Evolutionary conservation across 345 rosid species (phyloP).

Genomic region (Orychophragmus violaceus): DNA sequence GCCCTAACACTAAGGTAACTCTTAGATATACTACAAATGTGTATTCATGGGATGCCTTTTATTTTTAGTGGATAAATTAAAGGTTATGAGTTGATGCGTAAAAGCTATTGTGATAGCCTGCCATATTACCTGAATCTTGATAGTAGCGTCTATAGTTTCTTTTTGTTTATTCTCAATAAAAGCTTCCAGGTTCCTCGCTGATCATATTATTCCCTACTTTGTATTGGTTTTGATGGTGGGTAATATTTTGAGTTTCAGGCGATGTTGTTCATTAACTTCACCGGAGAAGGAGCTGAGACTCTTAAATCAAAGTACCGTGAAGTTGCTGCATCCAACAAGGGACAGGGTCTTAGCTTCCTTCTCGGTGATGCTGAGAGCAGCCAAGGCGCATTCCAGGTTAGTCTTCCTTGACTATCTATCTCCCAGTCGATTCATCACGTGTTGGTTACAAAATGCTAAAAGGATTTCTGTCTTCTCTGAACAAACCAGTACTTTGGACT

Average conservation of each 20-base stretch:
- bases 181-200: background rate
- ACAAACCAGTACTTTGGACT: constrained; percentile 81
- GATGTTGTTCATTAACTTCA: constrained; percentile 77
- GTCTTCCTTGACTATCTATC: constrained; percentile 13
- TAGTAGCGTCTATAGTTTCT: background rate
- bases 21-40: background rate
- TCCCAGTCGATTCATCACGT: background rate
- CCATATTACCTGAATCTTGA: background rate
- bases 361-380: constrained; percentile 82
- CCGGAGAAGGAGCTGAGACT: constrained; percentile 51
- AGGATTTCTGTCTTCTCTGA: background rate
- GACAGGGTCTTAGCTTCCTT: constrained; percentile 67
- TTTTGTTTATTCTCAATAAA: background rate
- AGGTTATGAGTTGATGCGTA: background rate
- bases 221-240: constrained; percentile 9
- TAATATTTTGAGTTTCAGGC: constrained; percentile 43
- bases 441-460: background rate
- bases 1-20: constrained; percentile 63
- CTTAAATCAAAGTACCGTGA: constrained; percentile 59
- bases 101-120: background rate
- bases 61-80: background rate
- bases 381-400: constrained; percentile 91
- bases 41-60: background rate
- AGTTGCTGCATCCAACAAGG: constrained; percentile 67
- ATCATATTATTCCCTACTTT: background rate